Evolutionary conservation across 2,329 filamentous ascomycete species (phyloP), one percentile per base, ranked within the genome.

Genomic region (Stagonosporopsis chrysanthemi): DNA sequence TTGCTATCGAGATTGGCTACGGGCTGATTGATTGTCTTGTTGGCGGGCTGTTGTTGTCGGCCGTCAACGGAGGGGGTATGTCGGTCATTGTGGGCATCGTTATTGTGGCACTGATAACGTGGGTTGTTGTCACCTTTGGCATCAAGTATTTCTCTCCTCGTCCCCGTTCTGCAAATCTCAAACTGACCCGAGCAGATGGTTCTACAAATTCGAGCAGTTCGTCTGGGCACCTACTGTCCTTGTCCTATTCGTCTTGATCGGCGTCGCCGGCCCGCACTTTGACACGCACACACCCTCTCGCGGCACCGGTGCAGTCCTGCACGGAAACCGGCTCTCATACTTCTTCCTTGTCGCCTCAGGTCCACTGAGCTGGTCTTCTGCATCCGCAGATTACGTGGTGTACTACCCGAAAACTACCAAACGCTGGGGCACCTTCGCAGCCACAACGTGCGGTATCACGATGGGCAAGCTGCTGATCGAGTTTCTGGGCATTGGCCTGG

Each of bases 301-400:
- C 1, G 84, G 82, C 9, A 76, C 82, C 29, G 66, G 78, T 11
- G 73, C 78, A 42, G 83, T 82, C 3, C 65, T 87, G 15, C 76
- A 78, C 17, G 86, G 83, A 22, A 83, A 84, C 57, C 78, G 83
- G 3, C 75, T 91, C 19, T 88, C 86, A 1, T 91, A 89, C 75
- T 88, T 91, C 75, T 88, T 84, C 31, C 79, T 91, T 36, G 88
- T 86, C 63, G 77, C 88, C 9, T 86, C 86, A 15, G 83, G 82
- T 2, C 84, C 85, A 12, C 81, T 88, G 44, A 86, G 84, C 6
- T 90, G 87, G 74, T 78, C 83, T 2, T 83, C 84, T 5, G 81
- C 82, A 1, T 83, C 83, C n/a, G 84, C 84, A 0, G 87, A 89
- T 69, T 89, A 85, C 68, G 86, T 88, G 63, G 84, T 88, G 45